phyloP scores from a whole-genome alignment of 2,329 filamentous ascomycete genomes.

The Aspergillus versicolor region DNA sequence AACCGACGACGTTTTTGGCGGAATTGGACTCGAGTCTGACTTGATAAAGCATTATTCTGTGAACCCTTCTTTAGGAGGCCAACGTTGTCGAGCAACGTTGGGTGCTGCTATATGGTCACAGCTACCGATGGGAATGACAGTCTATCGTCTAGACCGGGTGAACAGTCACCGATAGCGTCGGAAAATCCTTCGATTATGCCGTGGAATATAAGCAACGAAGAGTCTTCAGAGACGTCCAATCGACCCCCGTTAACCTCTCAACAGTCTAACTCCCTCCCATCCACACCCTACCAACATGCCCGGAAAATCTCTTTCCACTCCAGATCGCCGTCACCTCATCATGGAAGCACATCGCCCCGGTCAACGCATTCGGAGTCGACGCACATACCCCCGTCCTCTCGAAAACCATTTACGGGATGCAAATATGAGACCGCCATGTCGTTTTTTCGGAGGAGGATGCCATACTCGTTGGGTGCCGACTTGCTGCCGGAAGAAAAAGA shows the following conservation, averaged over 20 bases:
- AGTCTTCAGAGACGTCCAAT: slow-evolving; percentile 37
- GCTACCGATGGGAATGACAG: slow-evolving; percentile 44
- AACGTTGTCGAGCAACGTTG: slow-evolving; percentile 33
- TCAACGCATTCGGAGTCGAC: slow-evolving; percentile 90
- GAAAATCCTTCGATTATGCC: slow-evolving; percentile 41
- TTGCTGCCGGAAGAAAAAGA: slow-evolving; percentile 68
- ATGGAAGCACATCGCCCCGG: slow-evolving; percentile 76
- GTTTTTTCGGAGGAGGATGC: slow-evolving; percentile 80
- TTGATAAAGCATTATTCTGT: slow-evolving; percentile 2
- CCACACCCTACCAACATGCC: slow-evolving; percentile 86
- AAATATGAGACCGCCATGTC: slow-evolving; percentile 86
- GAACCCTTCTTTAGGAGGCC: slow-evolving; percentile 20
- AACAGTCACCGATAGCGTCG: slow-evolving; percentile 44
- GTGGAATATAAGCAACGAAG: slow-evolving; percentile 38
- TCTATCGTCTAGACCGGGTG: slow-evolving; percentile 39
- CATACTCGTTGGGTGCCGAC: slow-evolving; percentile 85
- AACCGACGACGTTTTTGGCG: slow-evolving; percentile 7
- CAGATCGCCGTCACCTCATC: slow-evolving; percentile 75
- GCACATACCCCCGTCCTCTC: slow-evolving; percentile 66
- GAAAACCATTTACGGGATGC: slow-evolving; percentile 68
- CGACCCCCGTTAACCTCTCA: slow-evolving; percentile 56
- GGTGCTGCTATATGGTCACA: slow-evolving; percentile 42
- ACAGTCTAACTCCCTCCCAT: slow-evolving; percentile 87
- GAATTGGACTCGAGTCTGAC: slow-evolving; percentile 7
- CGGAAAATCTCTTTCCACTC: slow-evolving; percentile 80